Base-by-base conservation (phyloP, 225 moss, liverwort and hornwort genomes). In the Marchantia polymorpha region DNA sequence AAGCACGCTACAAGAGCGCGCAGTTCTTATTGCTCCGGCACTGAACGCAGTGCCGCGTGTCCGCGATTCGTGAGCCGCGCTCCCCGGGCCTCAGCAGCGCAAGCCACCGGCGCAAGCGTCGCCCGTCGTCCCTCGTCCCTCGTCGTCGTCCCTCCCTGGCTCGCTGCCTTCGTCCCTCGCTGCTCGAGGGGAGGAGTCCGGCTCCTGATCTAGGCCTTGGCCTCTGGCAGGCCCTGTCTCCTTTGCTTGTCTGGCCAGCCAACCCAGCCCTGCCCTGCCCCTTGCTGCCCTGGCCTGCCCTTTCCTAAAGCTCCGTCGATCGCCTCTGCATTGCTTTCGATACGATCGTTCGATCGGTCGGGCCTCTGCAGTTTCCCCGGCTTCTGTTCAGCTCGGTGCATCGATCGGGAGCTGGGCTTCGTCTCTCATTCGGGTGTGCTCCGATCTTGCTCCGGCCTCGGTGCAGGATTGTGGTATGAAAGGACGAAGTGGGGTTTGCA, bases 401-500 rank as follows among this genome's bases (percentile, higher is more conserved):
- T 54, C 54, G 73, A 73, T 54, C 52, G 50, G 50, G 72, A 16
- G 49, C 47, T 16, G 9, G 49, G 20, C 16, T 39, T 39, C 39
- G 39, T 39, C 39, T 2, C 5, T 39, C 39, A 39, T 39, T 39
- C 5, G 39, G 39, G 39, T 25, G 2, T 2, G 19, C 50, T 52
- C 16, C 0, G 25, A 26, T 53, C 53, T 48, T 70, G 20, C 69
- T 20, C n/a, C 72, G 22, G 17, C 52, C 31, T 48, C 9, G 48
- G 13, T 73, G 25, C 56, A 56, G 56, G 56, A 23, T 73, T 22
- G 68, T 52, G 25, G 52, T 73, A 27, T 52, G 73, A 52, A n/a
- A 73, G 52, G 73, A 73, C 52, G 73, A 29, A 53, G 73, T 8
- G 73, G 52, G 50, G 73, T 53, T 73, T 26, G 52, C 25, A 73